A percentile compares a stretch with the other conserved stretches of the same genome.
These are phyloP conservation scores for Colletotrichum sp. DNA, from an alignment of 2,329 filamentous ascomycete genomes.

Conservation along the genomic window DNA sequence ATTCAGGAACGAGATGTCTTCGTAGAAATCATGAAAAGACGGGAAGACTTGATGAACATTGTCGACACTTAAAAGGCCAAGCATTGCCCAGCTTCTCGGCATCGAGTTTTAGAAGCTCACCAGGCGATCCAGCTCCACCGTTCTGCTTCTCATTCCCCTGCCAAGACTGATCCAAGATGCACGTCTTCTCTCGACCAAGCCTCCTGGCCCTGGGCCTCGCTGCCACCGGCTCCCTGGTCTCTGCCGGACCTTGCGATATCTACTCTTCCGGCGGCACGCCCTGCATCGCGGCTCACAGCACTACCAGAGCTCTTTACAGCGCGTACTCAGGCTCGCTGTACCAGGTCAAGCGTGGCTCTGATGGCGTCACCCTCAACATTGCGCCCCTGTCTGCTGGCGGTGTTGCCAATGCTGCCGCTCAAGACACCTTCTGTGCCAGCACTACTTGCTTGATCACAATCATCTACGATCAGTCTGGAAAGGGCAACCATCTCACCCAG, in stretches of 20 bases:
- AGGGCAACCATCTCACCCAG: constrained; percentile 66
- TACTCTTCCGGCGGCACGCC: constrained; percentile 63
- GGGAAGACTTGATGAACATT: neutral
- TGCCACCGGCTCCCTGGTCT: constrained; percentile 42
- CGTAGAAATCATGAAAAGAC: neutral
- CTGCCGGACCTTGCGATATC: constrained; percentile 66
- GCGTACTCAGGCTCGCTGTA: constrained; percentile 60
- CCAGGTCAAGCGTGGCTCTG: constrained; percentile 62
- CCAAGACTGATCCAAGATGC: neutral
- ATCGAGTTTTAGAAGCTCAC: too few species aligned
- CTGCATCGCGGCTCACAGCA: constrained; percentile 70
- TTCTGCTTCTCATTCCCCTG: neutral
- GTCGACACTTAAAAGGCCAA: neutral
- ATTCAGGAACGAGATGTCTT: neutral
- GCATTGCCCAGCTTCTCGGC: neutral
- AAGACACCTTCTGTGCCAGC: constrained; percentile 64
- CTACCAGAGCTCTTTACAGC: constrained; percentile 67
- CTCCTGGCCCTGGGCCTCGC: constrained; percentile 34
- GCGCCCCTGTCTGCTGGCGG: constrained; percentile 61
- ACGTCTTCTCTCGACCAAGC: neutral
- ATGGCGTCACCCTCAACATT: constrained; percentile 52
- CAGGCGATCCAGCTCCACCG: neutral
- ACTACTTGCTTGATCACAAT: constrained; percentile 69
- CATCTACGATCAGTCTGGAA: constrained; percentile 71
- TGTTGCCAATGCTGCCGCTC: constrained; percentile 64